These are phyloP conservation scores for Cryptosporidium ryanae DNA, from an alignment of 169 alveolate genomes.

Conservation along the genomic window DNA sequence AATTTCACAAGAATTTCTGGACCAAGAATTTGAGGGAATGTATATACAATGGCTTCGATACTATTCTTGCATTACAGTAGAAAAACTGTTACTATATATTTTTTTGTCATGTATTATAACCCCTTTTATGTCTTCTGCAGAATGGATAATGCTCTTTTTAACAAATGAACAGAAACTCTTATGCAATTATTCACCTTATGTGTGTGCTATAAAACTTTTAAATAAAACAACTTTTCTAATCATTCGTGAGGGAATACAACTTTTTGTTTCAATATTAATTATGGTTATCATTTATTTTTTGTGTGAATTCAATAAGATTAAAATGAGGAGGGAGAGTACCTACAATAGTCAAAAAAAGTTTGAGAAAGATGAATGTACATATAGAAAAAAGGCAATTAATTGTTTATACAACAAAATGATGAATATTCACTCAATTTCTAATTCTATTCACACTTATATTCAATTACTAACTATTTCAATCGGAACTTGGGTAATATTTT, in stretches of 20 bases:
- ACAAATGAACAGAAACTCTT: constrained; percentile 3
- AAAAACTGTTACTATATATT: constrained; percentile 10
- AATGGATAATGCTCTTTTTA: constrained; percentile 40
- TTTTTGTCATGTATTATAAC: constrained; percentile 35
- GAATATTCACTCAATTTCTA: neutral
- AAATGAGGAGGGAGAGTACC: neutral
- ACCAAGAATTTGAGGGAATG: constrained; percentile 70
- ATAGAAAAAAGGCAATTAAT: constrained; percentile 1
- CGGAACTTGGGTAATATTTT: constrained; percentile 62
- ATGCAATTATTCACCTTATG: constrained; percentile 43
- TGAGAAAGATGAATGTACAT: neutral
- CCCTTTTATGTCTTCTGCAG: constrained; percentile 38
- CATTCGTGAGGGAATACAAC: constrained; percentile 48
- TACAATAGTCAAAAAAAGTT: neutral
- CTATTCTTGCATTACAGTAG: constrained; percentile 42
- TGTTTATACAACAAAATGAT: constrained; percentile 4
- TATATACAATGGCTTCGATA: constrained; percentile 58
- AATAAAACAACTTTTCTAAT: constrained; percentile 34
- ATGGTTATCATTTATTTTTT: constrained; percentile 32
- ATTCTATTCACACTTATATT: constrained; percentile 27
- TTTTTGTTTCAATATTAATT: constrained; percentile 23
- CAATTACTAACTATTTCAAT: constrained; percentile 38
- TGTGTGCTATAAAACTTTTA: constrained; percentile 30
- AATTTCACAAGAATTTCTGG: constrained; percentile 58
- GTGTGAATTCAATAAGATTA: constrained; percentile 15